Evolutionary conservation across 2,329 filamentous ascomycete genomes (phyloP), one percentile per base, ranked within the genome.

Genomic region (Sporothrix sp.): DNA sequence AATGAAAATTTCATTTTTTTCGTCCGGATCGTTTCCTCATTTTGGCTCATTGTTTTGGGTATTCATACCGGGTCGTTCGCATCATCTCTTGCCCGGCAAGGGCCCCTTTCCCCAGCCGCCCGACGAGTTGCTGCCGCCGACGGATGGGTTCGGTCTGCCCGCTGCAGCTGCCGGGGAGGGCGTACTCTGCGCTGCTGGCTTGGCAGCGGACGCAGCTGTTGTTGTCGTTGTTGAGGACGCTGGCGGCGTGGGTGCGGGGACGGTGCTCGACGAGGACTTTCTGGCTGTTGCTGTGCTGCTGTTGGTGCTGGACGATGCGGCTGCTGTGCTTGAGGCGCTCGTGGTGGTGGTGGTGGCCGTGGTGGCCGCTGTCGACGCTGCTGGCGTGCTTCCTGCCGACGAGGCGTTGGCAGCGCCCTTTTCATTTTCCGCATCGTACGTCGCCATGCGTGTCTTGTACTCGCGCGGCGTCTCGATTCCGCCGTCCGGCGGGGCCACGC

Each of bases 401-500:
- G 21, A 37, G 10, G 21, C 14, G n/a, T 11, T 18, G n/a, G 50
- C 44, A 18, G 13, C 38, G 9, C 4, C 50, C 21, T 59, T 57
- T 36, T 50, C 50, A 18, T 59, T 57, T 36, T 50, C 50, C 21
- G 55, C 50, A 51, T 61, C 66, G 51, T 68, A 68, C 7, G 56
- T 56, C 8, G 58, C 62, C 62, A 70, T 71, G 48, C 74, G 66
- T 7, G 65, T 82, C 72, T 98, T 98, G 68, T 87, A 98, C 54
- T 87, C 84, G 58, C 89, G 79, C 8, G 93, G 93, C 64, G 82
- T 95, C 71, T 96, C 90, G 62, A 82, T 25, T 23, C 54, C 54
- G 56, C 27, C 52, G 9, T 72, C 70, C 11, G 32, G 54, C 78
- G 28, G 75, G 73, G 42, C 76, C 74, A 28, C 76, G 74, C 43